Percentiles rank a stretch among this genome's conserved stretches.
These are phyloP conservation scores for Choiromyces venosus DNA, from an alignment of 495 filamentous ascomycete species.

Conservation along the genomic window DNA sequence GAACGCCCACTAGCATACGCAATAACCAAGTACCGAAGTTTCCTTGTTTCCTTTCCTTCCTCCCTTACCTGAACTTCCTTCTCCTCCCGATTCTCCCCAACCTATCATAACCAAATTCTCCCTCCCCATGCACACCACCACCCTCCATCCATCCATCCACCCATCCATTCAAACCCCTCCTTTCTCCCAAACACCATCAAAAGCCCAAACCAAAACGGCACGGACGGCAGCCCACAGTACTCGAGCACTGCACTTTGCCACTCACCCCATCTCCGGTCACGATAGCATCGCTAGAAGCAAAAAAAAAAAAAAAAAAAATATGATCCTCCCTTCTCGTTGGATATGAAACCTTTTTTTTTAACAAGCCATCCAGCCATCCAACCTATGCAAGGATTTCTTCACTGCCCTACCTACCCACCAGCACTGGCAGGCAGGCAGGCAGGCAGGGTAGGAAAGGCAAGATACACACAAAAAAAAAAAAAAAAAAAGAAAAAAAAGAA, in stretches of 20 bases:
- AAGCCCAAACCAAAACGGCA: background rate
- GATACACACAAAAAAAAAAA: too few species aligned
- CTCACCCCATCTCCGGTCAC: background rate
- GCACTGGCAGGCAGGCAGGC: too few species aligned
- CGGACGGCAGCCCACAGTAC: background rate
- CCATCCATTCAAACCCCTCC: too few species aligned
- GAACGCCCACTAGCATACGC: background rate
- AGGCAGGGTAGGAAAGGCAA: too few species aligned
- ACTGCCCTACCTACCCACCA: too few species aligned
- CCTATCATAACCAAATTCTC: background rate
- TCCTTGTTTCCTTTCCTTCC: too few species aligned
- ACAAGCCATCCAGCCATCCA: too few species aligned
- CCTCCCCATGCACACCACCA: background rate
- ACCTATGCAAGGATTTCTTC: too few species aligned
- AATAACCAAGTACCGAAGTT: constrained; percentile 2
- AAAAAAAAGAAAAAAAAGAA: too few species aligned
- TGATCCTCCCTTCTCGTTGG: background rate
- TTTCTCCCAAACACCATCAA: too few species aligned
- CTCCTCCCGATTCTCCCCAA: background rate
- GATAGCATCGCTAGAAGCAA: background rate
- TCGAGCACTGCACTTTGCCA: too few species aligned
- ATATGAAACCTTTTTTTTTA: too few species aligned
- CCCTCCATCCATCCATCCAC: background rate
- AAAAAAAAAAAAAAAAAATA: background rate
- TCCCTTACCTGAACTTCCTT: background rate